phyloP scores from a whole-genome alignment of 2,329 filamentous ascomycete genomes.

The Cercospora citrullina region DNA sequence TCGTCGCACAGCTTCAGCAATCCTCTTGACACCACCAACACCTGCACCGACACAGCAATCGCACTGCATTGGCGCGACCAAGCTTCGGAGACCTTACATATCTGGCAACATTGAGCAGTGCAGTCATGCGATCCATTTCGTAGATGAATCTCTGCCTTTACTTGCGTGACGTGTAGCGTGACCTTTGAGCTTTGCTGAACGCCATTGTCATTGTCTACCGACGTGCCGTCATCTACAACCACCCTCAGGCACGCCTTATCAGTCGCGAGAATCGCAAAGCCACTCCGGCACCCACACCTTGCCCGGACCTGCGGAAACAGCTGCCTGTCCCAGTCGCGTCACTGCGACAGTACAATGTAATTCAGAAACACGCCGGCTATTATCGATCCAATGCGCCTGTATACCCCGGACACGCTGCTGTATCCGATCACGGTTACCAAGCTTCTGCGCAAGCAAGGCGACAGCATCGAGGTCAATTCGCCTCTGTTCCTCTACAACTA shows the following conservation, averaged over 20 bases:
- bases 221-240: neutral
- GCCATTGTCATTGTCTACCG: neutral
- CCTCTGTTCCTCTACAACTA: constrained; percentile 85
- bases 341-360: constrained; percentile 31
- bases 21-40: neutral
- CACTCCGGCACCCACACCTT: neutral
- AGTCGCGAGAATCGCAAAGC: neutral
- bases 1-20: constrained; percentile 1
- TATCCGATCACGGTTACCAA: constrained; percentile 93
- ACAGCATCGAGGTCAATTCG: constrained; percentile 73
- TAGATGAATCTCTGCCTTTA: constrained; percentile 26
- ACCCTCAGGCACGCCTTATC: neutral
- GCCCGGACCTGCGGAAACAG: constrained; percentile 1
- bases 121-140: constrained; percentile 26
- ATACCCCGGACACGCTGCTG: constrained; percentile 60
- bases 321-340: constrained; percentile 12
- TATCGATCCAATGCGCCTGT: constrained; percentile 48
- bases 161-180: constrained; percentile 26
- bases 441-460: constrained; percentile 73
- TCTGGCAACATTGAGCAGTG: constrained; percentile 20
- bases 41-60: neutral
- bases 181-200: constrained; percentile 14
- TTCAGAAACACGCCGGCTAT: constrained; percentile 9
- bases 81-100: constrained; percentile 18
- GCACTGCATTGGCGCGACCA: constrained; percentile 12